Conservation (phyloP, 2,329 filamentous ascomycete genomes). For the Beauveria varroae region DNA sequence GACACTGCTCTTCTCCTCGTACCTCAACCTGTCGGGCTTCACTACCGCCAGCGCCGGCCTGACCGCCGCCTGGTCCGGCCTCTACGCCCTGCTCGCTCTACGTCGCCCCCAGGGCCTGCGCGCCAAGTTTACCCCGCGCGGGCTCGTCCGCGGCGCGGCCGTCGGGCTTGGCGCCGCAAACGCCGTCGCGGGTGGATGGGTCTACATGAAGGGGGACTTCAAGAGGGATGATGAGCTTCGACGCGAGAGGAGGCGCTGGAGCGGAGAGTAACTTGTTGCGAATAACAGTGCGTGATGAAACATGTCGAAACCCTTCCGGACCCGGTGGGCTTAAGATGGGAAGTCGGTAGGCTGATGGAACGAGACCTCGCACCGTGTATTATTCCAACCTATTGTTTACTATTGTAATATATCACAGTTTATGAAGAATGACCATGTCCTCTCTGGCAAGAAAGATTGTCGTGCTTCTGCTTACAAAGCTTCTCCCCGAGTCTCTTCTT, state of each 20-base stretch:
- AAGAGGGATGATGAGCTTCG: constrained; percentile 42
- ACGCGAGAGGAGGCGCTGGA: constrained; percentile 45
- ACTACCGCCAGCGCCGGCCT: constrained; percentile 49
- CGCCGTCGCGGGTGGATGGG: constrained; percentile 40
- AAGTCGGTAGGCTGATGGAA: neutral
- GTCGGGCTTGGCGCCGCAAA: constrained; percentile 44
- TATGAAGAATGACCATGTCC: neutral
- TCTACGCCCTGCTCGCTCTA: constrained; percentile 49
- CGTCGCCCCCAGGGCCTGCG: constrained; percentile 36
- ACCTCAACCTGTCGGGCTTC: constrained; percentile 53
- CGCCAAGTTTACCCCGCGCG: constrained; percentile 38
- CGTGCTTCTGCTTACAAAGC: too few relatives aligned
- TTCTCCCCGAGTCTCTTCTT: too few relatives aligned
- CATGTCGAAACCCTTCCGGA: neutral
- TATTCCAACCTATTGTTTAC: neutral
- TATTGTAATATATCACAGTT: neutral
- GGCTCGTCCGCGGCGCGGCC: constrained; percentile 42
- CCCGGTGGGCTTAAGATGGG: neutral
- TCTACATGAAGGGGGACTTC: constrained; percentile 44
- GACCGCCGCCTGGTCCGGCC: constrained; percentile 47
- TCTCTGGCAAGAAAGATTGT: neutral
- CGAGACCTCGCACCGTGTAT: neutral
- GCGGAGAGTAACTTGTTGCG: constrained; percentile 13
- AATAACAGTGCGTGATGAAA: neutral
- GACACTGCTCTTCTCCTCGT: constrained; percentile 47